Percentiles rank a stretch among this genome's conserved stretches.
phyloP scores from a whole-genome alignment of 129 eudicot species.

The Smallanthus sonchifolius region DNA sequence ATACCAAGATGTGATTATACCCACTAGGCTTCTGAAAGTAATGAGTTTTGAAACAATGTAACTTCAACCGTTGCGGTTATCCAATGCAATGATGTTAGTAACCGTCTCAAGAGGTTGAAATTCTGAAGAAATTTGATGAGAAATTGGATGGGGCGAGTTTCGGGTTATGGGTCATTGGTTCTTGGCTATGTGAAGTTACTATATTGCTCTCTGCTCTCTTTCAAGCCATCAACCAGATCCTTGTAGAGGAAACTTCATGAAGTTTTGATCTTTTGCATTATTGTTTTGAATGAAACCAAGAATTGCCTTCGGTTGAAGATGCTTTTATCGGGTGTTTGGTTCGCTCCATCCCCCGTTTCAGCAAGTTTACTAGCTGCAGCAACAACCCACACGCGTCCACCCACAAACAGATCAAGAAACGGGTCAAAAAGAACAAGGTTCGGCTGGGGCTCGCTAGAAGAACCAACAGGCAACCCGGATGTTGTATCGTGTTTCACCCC shows the following conservation, averaged over 20 bases:
- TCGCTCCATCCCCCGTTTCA: conserved; percentile 62
- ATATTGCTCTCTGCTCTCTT: conserved; percentile 62
- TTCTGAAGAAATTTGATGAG: conserved; percentile 55
- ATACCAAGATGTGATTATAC: conserved; percentile 82
- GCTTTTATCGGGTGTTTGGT: conserved; percentile 87
- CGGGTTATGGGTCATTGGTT: conserved; percentile 65
- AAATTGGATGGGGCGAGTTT: conserved; percentile 69
- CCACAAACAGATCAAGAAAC: conserved; percentile 36
- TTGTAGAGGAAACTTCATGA: conserved; percentile 44
- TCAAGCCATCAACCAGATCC: conserved; percentile 53
- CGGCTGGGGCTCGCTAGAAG: conserved; percentile 67
- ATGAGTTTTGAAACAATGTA: conserved; percentile 66
- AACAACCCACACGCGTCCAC: conserved; percentile 45
- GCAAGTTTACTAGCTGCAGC: conserved; percentile 60
- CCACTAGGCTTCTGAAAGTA: conserved; percentile 61
- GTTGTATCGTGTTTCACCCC: conserved; percentile 66
- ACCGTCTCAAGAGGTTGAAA: conserved; percentile 50
- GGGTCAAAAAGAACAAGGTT: conserved; percentile 69
- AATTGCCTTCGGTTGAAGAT: conserved; percentile 57
- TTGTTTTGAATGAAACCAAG: conserved; percentile 46
- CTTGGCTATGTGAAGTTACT: conserved; percentile 59
- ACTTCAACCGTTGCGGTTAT: conserved; percentile 56
- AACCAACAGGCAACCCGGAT: conserved; percentile 44
- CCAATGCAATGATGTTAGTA: conserved; percentile 66
- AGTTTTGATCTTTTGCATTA: conserved; percentile 48